These are phyloP conservation scores for Alnus rubra DNA, from an alignment of 306 rosid genomes.

Conservation along the genomic window DNA sequence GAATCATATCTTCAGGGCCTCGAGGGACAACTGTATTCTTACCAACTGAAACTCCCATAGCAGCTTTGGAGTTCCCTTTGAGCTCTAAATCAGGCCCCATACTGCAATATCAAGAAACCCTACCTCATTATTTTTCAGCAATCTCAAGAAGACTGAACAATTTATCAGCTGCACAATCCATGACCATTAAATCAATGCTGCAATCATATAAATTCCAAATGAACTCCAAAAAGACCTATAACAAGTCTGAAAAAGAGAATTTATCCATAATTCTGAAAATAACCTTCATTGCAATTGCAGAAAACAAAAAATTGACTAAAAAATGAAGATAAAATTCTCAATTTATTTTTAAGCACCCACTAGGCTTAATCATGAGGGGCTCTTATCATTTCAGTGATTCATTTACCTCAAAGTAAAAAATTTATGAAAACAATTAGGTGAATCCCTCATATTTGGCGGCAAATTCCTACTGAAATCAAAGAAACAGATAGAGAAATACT, in stretches of 20 bases:
- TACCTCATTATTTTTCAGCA: constrained; percentile 11
- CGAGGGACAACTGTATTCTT: constrained; percentile 34
- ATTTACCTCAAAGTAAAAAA: background rate
- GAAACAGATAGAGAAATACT: background rate
- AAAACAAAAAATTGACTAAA: background rate
- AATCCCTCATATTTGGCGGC: background rate
- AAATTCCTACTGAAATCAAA: background rate
- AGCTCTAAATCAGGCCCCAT: constrained; percentile 55
- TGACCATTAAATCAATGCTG: constrained; percentile 7
- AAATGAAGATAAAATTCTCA: background rate
- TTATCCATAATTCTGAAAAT: background rate
- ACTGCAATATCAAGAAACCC: constrained; percentile 25
- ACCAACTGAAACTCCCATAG: constrained; percentile 31
- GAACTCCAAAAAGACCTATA: background rate
- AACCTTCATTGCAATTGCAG: background rate
- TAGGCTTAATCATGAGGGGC: background rate
- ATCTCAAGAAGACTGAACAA: background rate
- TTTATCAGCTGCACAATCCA: constrained; percentile 23
- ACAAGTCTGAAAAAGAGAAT: background rate
- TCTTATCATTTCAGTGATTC: background rate
- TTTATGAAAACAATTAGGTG: background rate
- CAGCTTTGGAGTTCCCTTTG: constrained; percentile 35
- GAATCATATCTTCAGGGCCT: constrained; percentile 21
- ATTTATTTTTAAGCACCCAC: background rate
- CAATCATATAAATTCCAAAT: constrained; percentile 16